Base-by-base conservation (phyloP, 2,329 filamentous ascomycete genomes). In the Trichoderma endophyticum region DNA sequence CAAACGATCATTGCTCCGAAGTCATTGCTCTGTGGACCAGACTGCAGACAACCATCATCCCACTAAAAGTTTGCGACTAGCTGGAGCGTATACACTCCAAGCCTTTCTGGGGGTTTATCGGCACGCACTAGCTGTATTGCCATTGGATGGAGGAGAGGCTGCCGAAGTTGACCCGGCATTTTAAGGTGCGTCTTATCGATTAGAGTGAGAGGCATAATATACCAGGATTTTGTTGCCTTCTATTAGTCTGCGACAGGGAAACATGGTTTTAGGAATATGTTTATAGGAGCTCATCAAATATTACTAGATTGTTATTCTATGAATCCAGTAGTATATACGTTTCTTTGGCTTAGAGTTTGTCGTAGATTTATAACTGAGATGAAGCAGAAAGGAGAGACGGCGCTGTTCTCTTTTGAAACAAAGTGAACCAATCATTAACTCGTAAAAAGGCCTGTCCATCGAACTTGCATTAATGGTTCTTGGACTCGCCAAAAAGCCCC, bases 401-500 rank as follows among this genome's bases (percentile, higher is more conserved):
- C 28, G 57, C 28, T 60, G 30, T 34, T 34, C 56, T 59, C 28
- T 60, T 43, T 43, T 32, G 4, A 34, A 34, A n/a, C 32, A 34
- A n/a, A 60, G 32, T n/a, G 9, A 34, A 60, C 15, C 36, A 60
- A 21, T 32, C n/a, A 34, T 60, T 32, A 32, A 60, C 30, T n/a
- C 8, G 9, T 43, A 26, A 43, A 24, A 63, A 18, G 14, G 34
- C 34, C 14, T 43, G 28, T 68, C 34, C 28, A 48, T 26, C 7
- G 24, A 24, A 15, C 32, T 32, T 32, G 26, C 26, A 60, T 43
- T 26, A 15, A 68, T 60, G 28, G 26, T 28, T 32, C 51, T 34
- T 80, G 9, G 72, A 36, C 56, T 78, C 76, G 14, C 81, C 83
- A 74, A 97, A 97, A 51, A 97, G 83, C 0, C 85, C 86, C 92